Evolutionary conservation across 345 rosid genomes (phyloP).

Genomic region (Carallia pectinifolia): DNA sequence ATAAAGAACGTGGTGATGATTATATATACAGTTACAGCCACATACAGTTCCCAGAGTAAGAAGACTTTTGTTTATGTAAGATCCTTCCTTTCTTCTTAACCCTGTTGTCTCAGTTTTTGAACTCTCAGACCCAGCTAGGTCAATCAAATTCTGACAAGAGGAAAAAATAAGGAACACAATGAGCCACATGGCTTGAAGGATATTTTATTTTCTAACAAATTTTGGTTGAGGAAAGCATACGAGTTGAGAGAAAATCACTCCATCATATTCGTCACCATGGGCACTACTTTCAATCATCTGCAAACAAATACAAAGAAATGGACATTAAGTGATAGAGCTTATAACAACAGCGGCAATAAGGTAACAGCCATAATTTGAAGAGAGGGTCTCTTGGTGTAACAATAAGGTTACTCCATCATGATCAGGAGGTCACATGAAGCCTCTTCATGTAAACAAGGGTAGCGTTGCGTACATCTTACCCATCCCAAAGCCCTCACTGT

Average conservation of each 20-base stretch:
- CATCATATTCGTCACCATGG: conserved; percentile 92
- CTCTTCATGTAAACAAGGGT: too few relatives aligned
- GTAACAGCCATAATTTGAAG: too few relatives aligned
- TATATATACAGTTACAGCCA: conserved; percentile 10
- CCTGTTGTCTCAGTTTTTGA: conserved; percentile 99
- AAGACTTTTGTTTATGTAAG: conserved; percentile 99
- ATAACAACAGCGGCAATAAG: background rate
- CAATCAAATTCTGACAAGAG: conserved; percentile 81
- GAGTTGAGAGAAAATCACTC: conserved; percentile 97
- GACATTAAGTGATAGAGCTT: background rate
- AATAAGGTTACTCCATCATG: too few relatives aligned
- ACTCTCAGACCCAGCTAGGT: conserved; percentile 99
- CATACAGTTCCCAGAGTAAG: conserved; percentile 99
- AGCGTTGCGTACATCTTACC: too few relatives aligned
- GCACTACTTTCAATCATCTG: conserved; percentile 99
- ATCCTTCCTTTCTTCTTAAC: conserved; percentile 93
- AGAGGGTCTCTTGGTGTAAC: too few relatives aligned
- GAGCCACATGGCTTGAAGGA: conserved; percentile 6
- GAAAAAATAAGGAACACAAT: conserved; percentile 14
- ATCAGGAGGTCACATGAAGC: too few relatives aligned
- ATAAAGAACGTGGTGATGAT: background rate
- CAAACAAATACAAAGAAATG: conserved; percentile 22
- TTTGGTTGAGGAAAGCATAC: conserved; percentile 43
- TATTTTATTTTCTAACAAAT: conserved; percentile 8
- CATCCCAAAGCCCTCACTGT: too few relatives aligned